Evolutionary conservation across 164 flowering plant genomes (phyloP).

Genomic region (Vitis cinerea): DNA sequence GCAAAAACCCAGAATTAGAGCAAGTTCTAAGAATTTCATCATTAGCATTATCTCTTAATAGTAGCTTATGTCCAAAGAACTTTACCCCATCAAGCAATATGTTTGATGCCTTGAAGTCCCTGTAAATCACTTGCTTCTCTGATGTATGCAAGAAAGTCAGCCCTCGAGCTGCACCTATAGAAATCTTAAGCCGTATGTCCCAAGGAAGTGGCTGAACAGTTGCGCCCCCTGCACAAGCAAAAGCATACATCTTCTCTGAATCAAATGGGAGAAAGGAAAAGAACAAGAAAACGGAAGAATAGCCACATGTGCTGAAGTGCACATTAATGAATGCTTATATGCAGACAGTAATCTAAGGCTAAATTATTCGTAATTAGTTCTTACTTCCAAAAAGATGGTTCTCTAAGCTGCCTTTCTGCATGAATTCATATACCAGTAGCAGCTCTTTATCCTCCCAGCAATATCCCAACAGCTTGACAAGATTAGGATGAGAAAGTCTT

Average conservation of each 20-base stretch:
- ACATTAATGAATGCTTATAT: background rate
- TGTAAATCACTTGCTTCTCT: slow-evolving; percentile 69
- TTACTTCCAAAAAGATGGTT: slow-evolving; percentile 90
- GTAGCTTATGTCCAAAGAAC: too few relatives aligned
- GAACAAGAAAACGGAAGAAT: background rate
- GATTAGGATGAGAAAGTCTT: slow-evolving; percentile 79
- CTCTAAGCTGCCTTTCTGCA: slow-evolving; percentile 88
- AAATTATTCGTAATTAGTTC: slow-evolving; percentile 7
- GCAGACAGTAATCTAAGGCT: background rate
- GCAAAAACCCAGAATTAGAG: background rate
- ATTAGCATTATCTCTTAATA: background rate
- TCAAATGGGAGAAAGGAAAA: background rate
- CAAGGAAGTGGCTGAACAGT: slow-evolving; percentile 72
- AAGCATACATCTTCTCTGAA: background rate
- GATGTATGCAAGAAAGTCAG: slow-evolving; percentile 76
- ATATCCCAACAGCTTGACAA: slow-evolving; percentile 80
- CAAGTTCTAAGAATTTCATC: background rate
- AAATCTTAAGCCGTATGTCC: slow-evolving; percentile 69
- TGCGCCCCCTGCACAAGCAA: slow-evolving; percentile 50
- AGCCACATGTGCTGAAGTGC: background rate
- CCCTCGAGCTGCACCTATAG: slow-evolving; percentile 80
- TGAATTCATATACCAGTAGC: slow-evolving; percentile 77
- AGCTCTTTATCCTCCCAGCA: slow-evolving; percentile 75
- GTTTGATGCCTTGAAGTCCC: slow-evolving; percentile 90
- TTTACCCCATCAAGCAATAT: slow-evolving; percentile 83